Evolutionary conservation across 139 green algal genomes (phyloP).

Genomic region (Closterium sp.): DNA sequence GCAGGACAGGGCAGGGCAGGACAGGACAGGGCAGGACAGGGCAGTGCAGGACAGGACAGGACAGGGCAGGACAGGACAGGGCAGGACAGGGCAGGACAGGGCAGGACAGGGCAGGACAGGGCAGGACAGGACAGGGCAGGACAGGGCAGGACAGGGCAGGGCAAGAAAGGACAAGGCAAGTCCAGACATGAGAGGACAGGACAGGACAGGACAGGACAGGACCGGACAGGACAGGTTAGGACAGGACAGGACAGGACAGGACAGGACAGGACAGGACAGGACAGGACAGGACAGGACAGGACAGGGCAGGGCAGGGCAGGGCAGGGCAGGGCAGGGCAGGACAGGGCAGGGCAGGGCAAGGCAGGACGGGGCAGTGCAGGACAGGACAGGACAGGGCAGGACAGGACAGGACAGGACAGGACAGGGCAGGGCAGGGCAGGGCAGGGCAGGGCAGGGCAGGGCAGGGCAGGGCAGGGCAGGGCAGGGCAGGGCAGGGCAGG

Average conservation of each 20-base stretch:
- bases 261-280: neutral
- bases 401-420: too few relatives aligned
- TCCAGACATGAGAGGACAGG: neutral
- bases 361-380: neutral
- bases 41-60: neutral
- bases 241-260: too few relatives aligned
- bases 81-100: neutral
- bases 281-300: neutral
- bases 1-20: too few relatives aligned
- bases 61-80: neutral
- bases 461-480: too few relatives aligned
- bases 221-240: too few relatives aligned
- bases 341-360: neutral
- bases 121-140: neutral
- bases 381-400: too few relatives aligned
- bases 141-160: neutral
- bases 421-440: too few relatives aligned
- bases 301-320: neutral
- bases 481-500: too few relatives aligned
- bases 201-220: neutral
- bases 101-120: neutral
- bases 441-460: too few relatives aligned
- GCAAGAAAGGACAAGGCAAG: neutral
- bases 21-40: too few relatives aligned
- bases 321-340: neutral